Conservation (phyloP, 2,329 filamentous ascomycete genomes). For the Penicillium sclerotiorum region DNA sequence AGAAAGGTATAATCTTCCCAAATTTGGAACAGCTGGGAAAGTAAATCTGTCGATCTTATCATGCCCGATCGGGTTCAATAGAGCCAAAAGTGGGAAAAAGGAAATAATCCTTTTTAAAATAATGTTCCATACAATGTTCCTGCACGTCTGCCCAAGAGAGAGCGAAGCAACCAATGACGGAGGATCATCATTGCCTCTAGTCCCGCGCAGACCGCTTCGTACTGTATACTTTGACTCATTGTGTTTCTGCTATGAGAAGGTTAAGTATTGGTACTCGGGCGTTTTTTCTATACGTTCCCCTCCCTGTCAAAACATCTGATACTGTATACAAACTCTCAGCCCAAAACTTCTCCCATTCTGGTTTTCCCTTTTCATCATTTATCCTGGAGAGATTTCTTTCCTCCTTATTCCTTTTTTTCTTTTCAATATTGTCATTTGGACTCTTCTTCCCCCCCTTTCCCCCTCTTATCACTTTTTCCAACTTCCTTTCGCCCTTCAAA, state of each 20-base stretch:
- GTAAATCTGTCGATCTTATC: background rate
- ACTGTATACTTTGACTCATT: conserved; percentile 16
- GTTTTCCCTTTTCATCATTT: background rate
- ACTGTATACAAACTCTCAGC: background rate
- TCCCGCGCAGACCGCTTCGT: conserved; percentile 21
- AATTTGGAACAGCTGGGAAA: too few species aligned
- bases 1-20: too few species aligned
- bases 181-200: conserved; percentile 9
- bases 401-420: conserved; percentile 8
- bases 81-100: background rate
- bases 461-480: background rate
- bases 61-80: conserved; percentile 4
- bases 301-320: background rate
- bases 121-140: background rate
- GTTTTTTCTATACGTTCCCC: background rate
- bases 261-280: too few species aligned
- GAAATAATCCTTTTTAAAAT: background rate
- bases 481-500: conserved; percentile 6
- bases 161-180: conserved; percentile 70
- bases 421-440: background rate
- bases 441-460: conserved; percentile 1
- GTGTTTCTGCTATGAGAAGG: too few species aligned
- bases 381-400: background rate
- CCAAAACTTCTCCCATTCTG: background rate
- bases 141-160: conserved; percentile 53